phyloP scores from a whole-genome alignment of 2,329 filamentous ascomycete genomes.

The Paraphaeosphaeria sporulosa region DNA sequence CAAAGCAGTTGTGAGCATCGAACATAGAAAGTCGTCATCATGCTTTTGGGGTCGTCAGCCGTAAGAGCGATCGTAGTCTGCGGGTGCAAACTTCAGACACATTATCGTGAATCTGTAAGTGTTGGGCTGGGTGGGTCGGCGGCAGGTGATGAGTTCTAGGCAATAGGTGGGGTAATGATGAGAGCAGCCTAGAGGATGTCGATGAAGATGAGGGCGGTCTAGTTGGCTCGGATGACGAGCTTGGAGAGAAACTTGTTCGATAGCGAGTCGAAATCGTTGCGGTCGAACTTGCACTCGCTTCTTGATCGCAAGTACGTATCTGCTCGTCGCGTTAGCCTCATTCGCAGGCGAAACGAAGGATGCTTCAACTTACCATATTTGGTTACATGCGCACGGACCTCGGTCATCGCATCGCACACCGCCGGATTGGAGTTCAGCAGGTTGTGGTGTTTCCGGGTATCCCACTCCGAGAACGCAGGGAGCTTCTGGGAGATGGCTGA shows the following conservation, averaged over 20 bases:
- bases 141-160: slow-evolving; percentile 36
- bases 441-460: slow-evolving; percentile 88
- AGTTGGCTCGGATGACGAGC: slow-evolving; percentile 94
- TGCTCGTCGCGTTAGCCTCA: slow-evolving; percentile 60
- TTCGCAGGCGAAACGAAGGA: slow-evolving; percentile 11
- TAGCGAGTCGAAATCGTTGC: slow-evolving; percentile 90
- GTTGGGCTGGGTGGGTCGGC: slow-evolving; percentile 30
- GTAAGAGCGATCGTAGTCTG: slow-evolving; percentile 31
- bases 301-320: slow-evolving; percentile 87
- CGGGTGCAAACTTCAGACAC: slow-evolving; percentile 38
- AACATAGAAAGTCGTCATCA: slow-evolving; percentile 33
- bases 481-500: slow-evolving; percentile 98
- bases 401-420: slow-evolving; percentile 94
- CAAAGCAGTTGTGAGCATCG: slow-evolving; percentile 37
- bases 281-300: slow-evolving; percentile 82
- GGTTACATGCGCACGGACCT: slow-evolving; percentile 89
- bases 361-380: slow-evolving; percentile 79
- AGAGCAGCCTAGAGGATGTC: slow-evolving; percentile 24
- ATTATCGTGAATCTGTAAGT: slow-evolving; percentile 40
- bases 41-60: slow-evolving; percentile 45
- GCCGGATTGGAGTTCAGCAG: slow-evolving; percentile 88
- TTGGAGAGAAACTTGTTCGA: slow-evolving; percentile 98
- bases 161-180: slow-evolving; percentile 26
- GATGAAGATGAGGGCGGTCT: slow-evolving; percentile 35
- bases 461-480: slow-evolving; percentile 91